Base-by-base conservation (phyloP, 805 yeast genomes). In the Saccharomycopsis amapae region DNA sequence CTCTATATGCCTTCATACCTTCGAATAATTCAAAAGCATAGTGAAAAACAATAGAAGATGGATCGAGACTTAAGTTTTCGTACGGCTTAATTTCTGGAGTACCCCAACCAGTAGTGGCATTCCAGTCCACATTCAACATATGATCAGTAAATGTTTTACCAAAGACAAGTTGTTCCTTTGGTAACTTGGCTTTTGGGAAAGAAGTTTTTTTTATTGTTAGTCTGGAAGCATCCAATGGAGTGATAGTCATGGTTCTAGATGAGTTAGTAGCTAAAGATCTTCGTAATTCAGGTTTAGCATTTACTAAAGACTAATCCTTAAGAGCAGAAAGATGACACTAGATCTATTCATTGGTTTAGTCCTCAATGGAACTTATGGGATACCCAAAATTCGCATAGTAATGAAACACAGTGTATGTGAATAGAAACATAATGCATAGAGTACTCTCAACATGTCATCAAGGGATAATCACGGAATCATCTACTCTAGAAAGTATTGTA, bases 21-120 rank as follows among this genome's bases (percentile, higher is more conserved):
- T 90, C 98, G 56, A 90, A 93, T 50, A 90, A 75, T 65, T 87
- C 96, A 60, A 93, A 90, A 3, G 95, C 90, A 60, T 90, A 90
- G 71, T 90, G 98, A 68, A 90, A 79, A 30, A 89, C 97, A 62
- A 85, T 77, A 18, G 93, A 68, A 18, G 96, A 80, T 23, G 98
- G 98, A 60, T 89, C 96, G 49, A 90, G 64, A 15, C 71, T 58
- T 44, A 90, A 67, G 42, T 78, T 77, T 44, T 81, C 89, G 62
- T 85, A 88, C 19, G 97, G 97, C 54, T 76, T 76, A 63, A 90
- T 89, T 61, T 76, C 76, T 38, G 98, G 97, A n/a, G 76, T 65
- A 9, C 69, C 82, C 98, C 98, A 90, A 42, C 97, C 97, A 3
- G 66, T 59, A 45, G 72, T 70, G 25, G 69, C 69, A 49, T 77